phyloP scores from a whole-genome alignment of 148 eudicot genomes.

The Gaultheria prostrata region DNA sequence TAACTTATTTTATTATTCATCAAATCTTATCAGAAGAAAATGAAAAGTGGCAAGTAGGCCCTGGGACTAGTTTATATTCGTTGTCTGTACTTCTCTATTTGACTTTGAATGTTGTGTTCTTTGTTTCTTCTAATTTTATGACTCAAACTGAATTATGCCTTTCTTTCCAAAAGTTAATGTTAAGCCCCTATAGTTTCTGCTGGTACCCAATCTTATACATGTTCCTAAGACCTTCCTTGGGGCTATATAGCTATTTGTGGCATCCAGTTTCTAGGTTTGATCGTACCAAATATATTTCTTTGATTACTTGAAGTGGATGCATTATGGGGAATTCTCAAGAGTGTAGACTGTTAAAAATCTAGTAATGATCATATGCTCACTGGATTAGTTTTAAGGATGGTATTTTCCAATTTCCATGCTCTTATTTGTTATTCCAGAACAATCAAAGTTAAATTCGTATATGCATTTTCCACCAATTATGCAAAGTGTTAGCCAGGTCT shows the following conservation, averaged over 20 bases:
- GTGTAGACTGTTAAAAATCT: not conserved
- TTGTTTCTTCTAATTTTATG: not conserved
- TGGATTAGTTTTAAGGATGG: constrained; percentile 7
- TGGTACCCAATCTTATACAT: not conserved
- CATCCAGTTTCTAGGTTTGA: not conserved
- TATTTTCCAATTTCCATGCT: not conserved
- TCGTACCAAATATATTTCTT: not conserved
- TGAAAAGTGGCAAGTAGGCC: not conserved
- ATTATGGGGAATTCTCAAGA: not conserved
- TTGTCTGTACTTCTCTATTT: not conserved
- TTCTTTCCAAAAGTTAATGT: not conserved
- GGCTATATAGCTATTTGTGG: not conserved
- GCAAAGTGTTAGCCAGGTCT: not conserved
- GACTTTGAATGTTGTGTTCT: not conserved
- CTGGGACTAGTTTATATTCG: not conserved
- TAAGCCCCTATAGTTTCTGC: not conserved
- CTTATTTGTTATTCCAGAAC: not conserved
- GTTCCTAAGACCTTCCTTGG: not conserved
- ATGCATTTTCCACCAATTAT: constrained; percentile 2
- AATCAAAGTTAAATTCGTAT: not conserved
- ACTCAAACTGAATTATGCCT: not conserved
- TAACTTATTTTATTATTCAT: not conserved
- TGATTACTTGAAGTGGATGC: constrained; percentile 8
- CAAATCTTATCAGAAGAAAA: not conserved
- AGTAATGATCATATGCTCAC: not conserved